phyloP scores from a whole-genome alignment of 257 asterid species.

The Nicotiana paniculata region DNA sequence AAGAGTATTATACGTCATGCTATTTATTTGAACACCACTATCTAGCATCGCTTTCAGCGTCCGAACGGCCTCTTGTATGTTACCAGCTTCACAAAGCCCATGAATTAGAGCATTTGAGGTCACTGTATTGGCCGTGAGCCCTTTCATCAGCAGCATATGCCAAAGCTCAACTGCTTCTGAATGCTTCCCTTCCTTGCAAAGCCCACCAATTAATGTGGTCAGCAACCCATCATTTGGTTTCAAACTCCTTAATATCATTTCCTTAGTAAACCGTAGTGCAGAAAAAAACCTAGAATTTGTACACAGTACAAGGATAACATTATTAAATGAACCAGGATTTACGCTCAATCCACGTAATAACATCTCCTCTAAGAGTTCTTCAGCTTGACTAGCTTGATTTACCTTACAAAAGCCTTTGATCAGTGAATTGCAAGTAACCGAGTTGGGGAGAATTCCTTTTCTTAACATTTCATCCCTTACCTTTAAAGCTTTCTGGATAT shows the following conservation, averaged over 20 bases:
- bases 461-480: slow-evolving; percentile 56
- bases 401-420: slow-evolving; percentile 56
- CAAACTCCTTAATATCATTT: slow-evolving; percentile 51
- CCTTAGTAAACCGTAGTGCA: slow-evolving; percentile 41
- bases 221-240: slow-evolving; percentile 57
- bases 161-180: slow-evolving; percentile 63
- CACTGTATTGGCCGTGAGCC: slow-evolving; percentile 46
- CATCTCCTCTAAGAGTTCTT: slow-evolving; percentile 50
- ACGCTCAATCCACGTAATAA: slow-evolving; percentile 37
- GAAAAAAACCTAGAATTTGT: slow-evolving; percentile 35
- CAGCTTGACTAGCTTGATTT: slow-evolving; percentile 53
- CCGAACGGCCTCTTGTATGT: slow-evolving; percentile 41
- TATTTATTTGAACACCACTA: slow-evolving; percentile 39
- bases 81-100: slow-evolving; percentile 61
- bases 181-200: slow-evolving; percentile 57
- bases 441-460: slow-evolving; percentile 43
- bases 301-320: slow-evolving; percentile 45
- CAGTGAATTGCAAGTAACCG: slow-evolving; percentile 56
- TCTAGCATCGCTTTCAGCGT: slow-evolving; percentile 46
- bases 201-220: slow-evolving; percentile 62
- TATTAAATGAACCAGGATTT: slow-evolving; percentile 42
- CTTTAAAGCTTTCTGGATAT: slow-evolving; percentile 41
- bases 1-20: slow-evolving; percentile 59
- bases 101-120: slow-evolving; percentile 78
- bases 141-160: slow-evolving; percentile 41